Conservation (phyloP, 306 rosid species). For the Myrica gale region DNA sequence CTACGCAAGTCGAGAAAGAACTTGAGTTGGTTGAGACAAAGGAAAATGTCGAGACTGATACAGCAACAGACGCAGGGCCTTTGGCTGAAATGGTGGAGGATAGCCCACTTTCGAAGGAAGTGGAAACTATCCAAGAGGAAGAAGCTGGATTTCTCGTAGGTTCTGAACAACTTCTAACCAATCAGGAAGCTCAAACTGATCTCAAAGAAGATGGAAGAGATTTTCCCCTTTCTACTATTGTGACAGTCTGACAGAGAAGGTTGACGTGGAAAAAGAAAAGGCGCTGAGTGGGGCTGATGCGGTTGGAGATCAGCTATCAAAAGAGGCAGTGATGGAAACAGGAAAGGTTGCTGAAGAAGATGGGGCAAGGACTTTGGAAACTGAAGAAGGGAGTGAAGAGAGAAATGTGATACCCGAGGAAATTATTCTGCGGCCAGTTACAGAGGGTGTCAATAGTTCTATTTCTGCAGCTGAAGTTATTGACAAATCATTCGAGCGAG, state of each 20-base stretch:
- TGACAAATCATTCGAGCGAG: slow-evolving; percentile 19
- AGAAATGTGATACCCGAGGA: slow-evolving; percentile 14
- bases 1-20: slow-evolving; percentile 32
- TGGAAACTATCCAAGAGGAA: slow-evolving; percentile 27
- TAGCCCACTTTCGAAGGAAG: slow-evolving; percentile 18
- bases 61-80: slow-evolving; percentile 27
- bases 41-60: slow-evolving; percentile 24
- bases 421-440: slow-evolving; percentile 7
- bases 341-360: slow-evolving; percentile 38
- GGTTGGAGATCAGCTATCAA: slow-evolving; percentile 30
- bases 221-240: slow-evolving; percentile 16
- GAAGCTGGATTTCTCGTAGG: slow-evolving; percentile 11
- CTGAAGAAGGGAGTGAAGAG: slow-evolving; percentile 21
- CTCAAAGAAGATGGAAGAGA: slow-evolving; percentile 26
- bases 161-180: slow-evolving; percentile 17
- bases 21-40: slow-evolving; percentile 32
- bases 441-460: slow-evolving; percentile 10
- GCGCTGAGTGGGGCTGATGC: slow-evolving; percentile 27
- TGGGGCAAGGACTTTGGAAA: slow-evolving; percentile 30
- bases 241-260: slow-evolving; percentile 29
- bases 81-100: slow-evolving; percentile 24
- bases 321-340: slow-evolving; percentile 38
- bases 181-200: slow-evolving; percentile 30
- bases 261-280: slow-evolving; percentile 39
- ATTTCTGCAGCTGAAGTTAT: slow-evolving; percentile 9